Base-by-base conservation (phyloP, 2,329 filamentous ascomycete genomes). In the Colletotrichum spaethianum region DNA sequence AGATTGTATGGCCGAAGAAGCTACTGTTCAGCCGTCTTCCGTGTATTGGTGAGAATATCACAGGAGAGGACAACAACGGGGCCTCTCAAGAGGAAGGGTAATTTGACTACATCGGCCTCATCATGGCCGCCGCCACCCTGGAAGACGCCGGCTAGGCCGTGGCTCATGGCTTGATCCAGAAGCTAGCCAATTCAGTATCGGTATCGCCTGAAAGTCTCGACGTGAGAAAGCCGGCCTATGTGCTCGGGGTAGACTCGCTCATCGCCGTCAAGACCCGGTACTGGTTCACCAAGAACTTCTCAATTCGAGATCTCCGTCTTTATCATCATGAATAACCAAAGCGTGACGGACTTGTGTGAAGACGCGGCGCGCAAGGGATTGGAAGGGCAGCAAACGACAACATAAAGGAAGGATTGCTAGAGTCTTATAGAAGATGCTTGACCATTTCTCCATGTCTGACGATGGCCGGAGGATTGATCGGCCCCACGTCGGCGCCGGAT, bases 211-310 rank as follows among this genome's bases (percentile, higher is more conserved):
- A 63, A 23, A 68, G 33, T 1, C 59, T 68, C 9, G 66, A 68
- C 18, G 66, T 63, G 4, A 40, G 59, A 18, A 64, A 64, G 40
- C 59, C 65, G 9, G 65, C 66, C 1, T 63, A 50, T n/a, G 66
- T 68, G 14, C 44, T 63, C n/a, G 66, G 66, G 2, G 59, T 68
- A 12, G 66, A 68, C 8, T 68, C 66, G 4, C 14, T 68, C 33
- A 68, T 63, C 40, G 59, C 66, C 11, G 66, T 68, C 2, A 59
- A 68, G 48, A 59, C 44, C 31, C 31, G 67, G n/a, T 69, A 69
- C 6, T 59, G 67, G 61, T 59, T 69, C 36, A 57, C 57, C 50
- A 64, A 57, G 33, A 52, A 63, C 20, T 23, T 69, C 16, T 31
- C n/a, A 20, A 42, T 36, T 36, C 4, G 67, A 70, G 42, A 53